phyloP scores from a whole-genome alignment of 495 filamentous ascomycete genomes.

The Cercophora newfieldiana region DNA sequence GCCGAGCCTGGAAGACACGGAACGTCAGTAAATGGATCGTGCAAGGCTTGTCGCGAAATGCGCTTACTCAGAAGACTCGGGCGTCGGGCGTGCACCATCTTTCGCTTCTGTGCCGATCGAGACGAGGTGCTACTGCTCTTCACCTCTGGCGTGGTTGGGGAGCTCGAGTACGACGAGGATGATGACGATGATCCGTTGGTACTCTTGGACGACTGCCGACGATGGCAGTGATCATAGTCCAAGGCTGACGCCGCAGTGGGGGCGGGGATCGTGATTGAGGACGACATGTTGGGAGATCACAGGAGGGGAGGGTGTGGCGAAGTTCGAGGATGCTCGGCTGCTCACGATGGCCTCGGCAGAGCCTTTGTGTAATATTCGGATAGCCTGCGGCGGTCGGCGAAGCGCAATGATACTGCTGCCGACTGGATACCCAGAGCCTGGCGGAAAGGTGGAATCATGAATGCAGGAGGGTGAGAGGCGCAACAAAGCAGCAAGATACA shows the following conservation, averaged over 20 bases:
- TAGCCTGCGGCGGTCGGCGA: background rate
- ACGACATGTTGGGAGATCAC: conserved; percentile 42
- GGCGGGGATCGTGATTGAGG: conserved; percentile 55
- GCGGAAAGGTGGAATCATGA: conserved; percentile 28
- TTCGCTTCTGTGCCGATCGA: conserved; percentile 39
- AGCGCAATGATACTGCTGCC: conserved; percentile 3
- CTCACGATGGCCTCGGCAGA: background rate
- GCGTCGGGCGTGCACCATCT: conserved; percentile 50
- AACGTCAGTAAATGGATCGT: conserved; percentile 8
- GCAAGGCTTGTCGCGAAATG: background rate
- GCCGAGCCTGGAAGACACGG: conserved; percentile 52
- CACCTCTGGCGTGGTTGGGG: conserved; percentile 47
- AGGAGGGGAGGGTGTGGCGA: background rate
- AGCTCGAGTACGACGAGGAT: conserved; percentile 56
- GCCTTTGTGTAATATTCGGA: background rate
- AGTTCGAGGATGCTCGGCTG: background rate
- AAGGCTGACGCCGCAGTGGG: conserved; percentile 38
- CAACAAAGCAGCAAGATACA: conserved; percentile 4
- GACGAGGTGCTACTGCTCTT: conserved; percentile 33
- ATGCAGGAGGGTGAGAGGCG: conserved; percentile 7
- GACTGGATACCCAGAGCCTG: conserved; percentile 29
- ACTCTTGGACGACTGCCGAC: conserved; percentile 40
- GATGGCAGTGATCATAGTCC: conserved; percentile 32
- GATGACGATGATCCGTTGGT: conserved; percentile 49
- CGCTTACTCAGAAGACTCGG: conserved; percentile 56